Conservation (phyloP, 148 eudicot species). For the Spergularia marina region DNA sequence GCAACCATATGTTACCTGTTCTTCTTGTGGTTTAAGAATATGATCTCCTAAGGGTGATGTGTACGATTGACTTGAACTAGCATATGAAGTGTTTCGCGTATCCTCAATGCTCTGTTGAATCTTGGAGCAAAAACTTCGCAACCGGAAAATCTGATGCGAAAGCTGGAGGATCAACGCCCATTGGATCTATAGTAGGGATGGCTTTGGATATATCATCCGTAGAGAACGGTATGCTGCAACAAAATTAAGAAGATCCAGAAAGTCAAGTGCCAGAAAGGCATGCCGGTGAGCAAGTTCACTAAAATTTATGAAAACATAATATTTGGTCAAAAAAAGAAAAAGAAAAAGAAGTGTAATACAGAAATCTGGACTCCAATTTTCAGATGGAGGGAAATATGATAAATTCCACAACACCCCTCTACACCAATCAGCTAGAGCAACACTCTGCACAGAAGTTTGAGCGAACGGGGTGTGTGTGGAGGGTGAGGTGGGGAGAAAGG, state of each 20-base stretch:
- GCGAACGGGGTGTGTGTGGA: too few species aligned
- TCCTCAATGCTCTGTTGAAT: constrained; percentile 24
- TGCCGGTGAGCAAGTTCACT: background rate
- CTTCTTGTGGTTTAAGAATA: background rate
- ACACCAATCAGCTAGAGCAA: too few species aligned
- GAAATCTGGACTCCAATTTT: too few species aligned
- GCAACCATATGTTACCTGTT: background rate
- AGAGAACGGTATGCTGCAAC: constrained; percentile 89
- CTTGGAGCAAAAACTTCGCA: constrained; percentile 60
- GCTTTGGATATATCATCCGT: constrained; percentile 97
- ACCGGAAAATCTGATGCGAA: constrained; percentile 61
- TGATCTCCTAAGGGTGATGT: constrained; percentile 2
- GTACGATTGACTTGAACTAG: background rate
- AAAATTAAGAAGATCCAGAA: background rate
- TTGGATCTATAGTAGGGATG: constrained; percentile 73
- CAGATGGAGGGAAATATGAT: too few species aligned
- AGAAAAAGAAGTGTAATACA: too few species aligned
- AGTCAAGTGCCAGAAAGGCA: background rate
- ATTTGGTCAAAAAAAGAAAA: too few species aligned
- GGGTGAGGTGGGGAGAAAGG: too few species aligned
- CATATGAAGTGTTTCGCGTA: background rate
- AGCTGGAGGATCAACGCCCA: constrained; percentile 61
- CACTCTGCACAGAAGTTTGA: too few species aligned
- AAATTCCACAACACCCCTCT: too few species aligned
- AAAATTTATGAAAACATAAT: background rate